These are phyloP conservation scores for Pestalotiopsis sp. DNA, from an alignment of 2,329 filamentous ascomycete genomes.

Conservation along the genomic window DNA sequence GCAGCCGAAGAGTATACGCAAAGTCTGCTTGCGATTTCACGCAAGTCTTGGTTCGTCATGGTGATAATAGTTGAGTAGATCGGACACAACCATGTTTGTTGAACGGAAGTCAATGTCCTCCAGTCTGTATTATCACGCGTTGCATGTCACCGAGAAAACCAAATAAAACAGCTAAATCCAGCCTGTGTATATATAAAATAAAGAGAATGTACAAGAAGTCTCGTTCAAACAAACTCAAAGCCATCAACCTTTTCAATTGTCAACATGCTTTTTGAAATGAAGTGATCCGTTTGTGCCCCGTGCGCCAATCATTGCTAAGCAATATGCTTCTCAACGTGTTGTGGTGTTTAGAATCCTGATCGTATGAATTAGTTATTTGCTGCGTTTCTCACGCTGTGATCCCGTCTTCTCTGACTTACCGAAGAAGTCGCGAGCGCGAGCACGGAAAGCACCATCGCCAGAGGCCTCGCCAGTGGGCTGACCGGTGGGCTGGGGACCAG, in stretches of 20 bases:
- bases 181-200: not conserved
- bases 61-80: no score
- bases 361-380: not conserved
- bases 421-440: slow-evolving; percentile 8
- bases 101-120: no score
- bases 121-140: no score
- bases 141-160: no score
- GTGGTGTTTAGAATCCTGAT: not conserved
- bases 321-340: not conserved
- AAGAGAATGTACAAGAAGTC: slow-evolving; percentile 8
- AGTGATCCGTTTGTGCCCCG: not conserved
- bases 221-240: not conserved
- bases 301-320: not conserved
- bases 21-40: no score
- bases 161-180: not conserved
- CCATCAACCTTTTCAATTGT: not conserved
- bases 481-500: slow-evolving; percentile 9
- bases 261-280: not conserved
- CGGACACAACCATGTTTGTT: no score
- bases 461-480: slow-evolving; percentile 1
- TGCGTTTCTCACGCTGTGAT: not conserved
- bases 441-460: not conserved
- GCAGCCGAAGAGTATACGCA: no score
- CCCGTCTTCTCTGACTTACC: not conserved
- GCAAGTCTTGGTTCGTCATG: no score